Evolutionary conservation across 2,329 filamentous ascomycete genomes (phyloP).

Genomic region (Raffaelea arxii): DNA sequence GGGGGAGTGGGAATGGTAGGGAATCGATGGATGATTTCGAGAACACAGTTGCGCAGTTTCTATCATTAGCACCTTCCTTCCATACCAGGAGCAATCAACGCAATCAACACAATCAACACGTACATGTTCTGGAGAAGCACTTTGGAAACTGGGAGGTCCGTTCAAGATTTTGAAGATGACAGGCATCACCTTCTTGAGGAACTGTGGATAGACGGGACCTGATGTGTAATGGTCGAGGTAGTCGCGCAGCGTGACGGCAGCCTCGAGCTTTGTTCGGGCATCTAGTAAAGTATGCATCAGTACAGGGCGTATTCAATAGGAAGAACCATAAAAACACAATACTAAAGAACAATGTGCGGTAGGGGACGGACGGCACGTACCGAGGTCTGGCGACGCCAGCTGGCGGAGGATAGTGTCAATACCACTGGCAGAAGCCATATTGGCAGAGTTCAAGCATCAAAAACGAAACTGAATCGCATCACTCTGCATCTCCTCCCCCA

Average conservation of each 20-base stretch:
- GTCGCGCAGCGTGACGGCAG: constrained; percentile 81
- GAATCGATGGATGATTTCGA: constrained; percentile 89
- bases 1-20: constrained; percentile 59
- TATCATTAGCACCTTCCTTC: too few relatives aligned
- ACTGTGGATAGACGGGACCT: constrained; percentile 62
- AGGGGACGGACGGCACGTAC: constrained; percentile 27
- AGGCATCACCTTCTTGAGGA: constrained; percentile 81
- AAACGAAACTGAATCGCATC: too few relatives aligned
- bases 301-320: not conserved
- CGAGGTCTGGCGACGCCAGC: constrained; percentile 45
- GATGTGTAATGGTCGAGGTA: constrained; percentile 81
- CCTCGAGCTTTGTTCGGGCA: constrained; percentile 68
- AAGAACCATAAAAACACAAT: not conserved
- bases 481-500: too few relatives aligned
- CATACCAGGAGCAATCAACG: too few relatives aligned
- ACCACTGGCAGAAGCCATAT: too few relatives aligned
- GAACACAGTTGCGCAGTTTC: constrained; percentile 85
- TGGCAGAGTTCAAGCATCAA: too few relatives aligned
- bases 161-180: constrained; percentile 79
- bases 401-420: constrained; percentile 52
- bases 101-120: too few relatives aligned
- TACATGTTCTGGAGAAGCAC: constrained; percentile 81
- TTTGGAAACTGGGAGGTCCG: constrained; percentile 83
- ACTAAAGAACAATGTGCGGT: not conserved
- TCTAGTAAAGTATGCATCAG: constrained; percentile 40